phyloP scores from a whole-genome alignment of 2,329 filamentous ascomycete species.

The Grosmannia clavigera region DNA sequence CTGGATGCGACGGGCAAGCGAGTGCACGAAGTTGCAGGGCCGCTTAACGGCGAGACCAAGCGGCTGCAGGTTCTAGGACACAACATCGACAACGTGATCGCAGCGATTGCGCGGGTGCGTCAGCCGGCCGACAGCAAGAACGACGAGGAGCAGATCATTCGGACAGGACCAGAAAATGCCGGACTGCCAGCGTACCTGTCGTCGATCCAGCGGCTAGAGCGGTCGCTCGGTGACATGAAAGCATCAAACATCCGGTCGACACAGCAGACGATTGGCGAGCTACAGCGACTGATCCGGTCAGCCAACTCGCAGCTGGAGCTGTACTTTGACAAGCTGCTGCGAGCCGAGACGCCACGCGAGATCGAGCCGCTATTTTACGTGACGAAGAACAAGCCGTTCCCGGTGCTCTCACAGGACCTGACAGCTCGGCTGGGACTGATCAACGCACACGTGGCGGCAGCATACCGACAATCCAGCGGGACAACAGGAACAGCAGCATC shows the following conservation, averaged over 20 bases:
- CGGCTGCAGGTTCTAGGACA: constrained; percentile 75
- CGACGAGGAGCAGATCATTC: constrained; percentile 83
- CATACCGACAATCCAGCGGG: constrained; percentile 32
- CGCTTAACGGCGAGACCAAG: constrained; percentile 85
- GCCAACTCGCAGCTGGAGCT: constrained; percentile 76
- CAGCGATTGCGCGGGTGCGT: constrained; percentile 76
- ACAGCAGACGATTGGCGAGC: constrained; percentile 73
- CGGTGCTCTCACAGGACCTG: constrained; percentile 63
- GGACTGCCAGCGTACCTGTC: constrained; percentile 76
- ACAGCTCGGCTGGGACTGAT: constrained; percentile 67
- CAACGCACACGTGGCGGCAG: constrained; percentile 60
- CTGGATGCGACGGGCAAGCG: constrained; percentile 82
- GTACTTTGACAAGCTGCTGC: constrained; percentile 66
- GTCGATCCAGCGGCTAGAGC: constrained; percentile 79
- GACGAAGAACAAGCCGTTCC: constrained; percentile 80
- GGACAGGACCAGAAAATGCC: constrained; percentile 70
- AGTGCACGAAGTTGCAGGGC: constrained; percentile 82
- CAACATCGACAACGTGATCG: constrained; percentile 78
- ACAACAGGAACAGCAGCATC: constrained; percentile 37
- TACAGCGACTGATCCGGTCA: constrained; percentile 62
- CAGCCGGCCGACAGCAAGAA: constrained; percentile 89
- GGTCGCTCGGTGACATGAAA: constrained; percentile 73
- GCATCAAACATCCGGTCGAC: constrained; percentile 87
- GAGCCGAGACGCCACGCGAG: constrained; percentile 61
- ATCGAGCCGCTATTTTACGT: constrained; percentile 87